Evolutionary conservation across 73 alveolate genomes (phyloP), one percentile per base, ranked within the genome.

Genomic region (Blepharisma japonicum): DNA sequence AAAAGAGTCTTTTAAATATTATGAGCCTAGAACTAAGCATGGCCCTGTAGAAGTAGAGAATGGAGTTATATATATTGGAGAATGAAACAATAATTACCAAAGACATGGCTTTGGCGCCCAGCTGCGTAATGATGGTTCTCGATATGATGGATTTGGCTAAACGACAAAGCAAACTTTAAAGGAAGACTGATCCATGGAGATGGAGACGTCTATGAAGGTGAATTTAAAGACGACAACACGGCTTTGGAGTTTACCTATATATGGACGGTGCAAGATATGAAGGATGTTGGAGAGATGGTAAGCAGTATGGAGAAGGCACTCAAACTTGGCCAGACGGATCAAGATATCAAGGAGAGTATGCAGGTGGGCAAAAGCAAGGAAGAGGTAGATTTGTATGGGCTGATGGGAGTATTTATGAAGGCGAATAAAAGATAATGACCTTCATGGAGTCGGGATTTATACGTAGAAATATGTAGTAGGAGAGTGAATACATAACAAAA

Each of bases 241-340:
- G 98, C 48, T 82, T 66, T 68, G 98, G 98, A 20, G 47, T 68
- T 8, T 88, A 82, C 68, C 8, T 80, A 8, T 90, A 79, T 71
- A 83, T 80, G 20, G 88, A 90, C 48, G 94, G 90, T 21, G 97
- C 91, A 25, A 85, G 68, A 85, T 92, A 92, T 82, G 94, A 87
- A 55, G 98, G 98, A 0, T 53, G 81, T 14, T 92, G 96, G 97
- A 68, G 68, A 18, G 81, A 87, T 61, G 96, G 88, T 71, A 66
- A 67, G 80, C 81, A 91, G 70, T 90, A 92, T 81, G 98, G 98
- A 6, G 45, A 84, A 7, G 98, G 98, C 47, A 85, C 81, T 68
- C 92, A 87, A 71, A 89, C 86, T 6, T 90, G 94, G 94, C 94
- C 88, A 27, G 89, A 88, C 74, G 93, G 90, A 5, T 86, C 94